Percentiles rank a stretch among this genome's conserved stretches.
These are phyloP conservation scores for Backusella morwellensis DNA, from an alignment of 192 early-diverging fungal species.

Conservation along the genomic window DNA sequence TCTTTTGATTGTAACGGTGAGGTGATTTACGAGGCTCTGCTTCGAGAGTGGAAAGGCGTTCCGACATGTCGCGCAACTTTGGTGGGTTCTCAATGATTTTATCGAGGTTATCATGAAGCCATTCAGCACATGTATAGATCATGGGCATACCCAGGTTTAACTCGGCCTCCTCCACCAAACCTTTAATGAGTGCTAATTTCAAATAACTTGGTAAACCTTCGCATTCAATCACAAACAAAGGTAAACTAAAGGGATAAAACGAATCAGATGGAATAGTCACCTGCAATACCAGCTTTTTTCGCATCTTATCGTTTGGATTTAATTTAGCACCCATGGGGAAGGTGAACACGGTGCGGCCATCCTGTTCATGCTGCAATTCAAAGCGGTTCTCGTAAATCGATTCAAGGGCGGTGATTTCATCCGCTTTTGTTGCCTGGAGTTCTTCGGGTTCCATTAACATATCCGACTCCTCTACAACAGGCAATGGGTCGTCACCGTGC, in stretches of 20 bases:
- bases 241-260: constrained; percentile 66
- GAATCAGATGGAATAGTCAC: constrained; percentile 52
- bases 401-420: constrained; percentile 65
- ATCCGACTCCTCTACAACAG: constrained; percentile 28
- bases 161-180: constrained; percentile 45
- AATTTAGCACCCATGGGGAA: constrained; percentile 1
- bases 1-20: not conserved
- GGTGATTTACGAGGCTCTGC: not conserved
- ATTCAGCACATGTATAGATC: constrained; percentile 57
- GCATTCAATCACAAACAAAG: constrained; percentile 63
- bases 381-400: constrained; percentile 68
- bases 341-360: not conserved
- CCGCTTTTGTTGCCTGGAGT: constrained; percentile 35
- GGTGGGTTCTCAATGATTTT: constrained; percentile 52
- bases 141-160: constrained; percentile 47
- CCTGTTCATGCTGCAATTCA: constrained; percentile 12
- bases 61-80: constrained; percentile 42
- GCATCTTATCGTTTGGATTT: not conserved
- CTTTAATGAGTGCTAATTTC: constrained; percentile 53
- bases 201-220: constrained; percentile 71
- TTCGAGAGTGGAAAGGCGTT: constrained; percentile 18
- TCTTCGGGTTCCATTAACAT: constrained; percentile 34
- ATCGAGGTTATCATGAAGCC: constrained; percentile 48
- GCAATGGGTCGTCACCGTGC: constrained; percentile 42
- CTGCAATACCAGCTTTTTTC: constrained; percentile 1